phyloP scores from a whole-genome alignment of 73 alveolate genomes.

The Breviolum minutum region DNA sequence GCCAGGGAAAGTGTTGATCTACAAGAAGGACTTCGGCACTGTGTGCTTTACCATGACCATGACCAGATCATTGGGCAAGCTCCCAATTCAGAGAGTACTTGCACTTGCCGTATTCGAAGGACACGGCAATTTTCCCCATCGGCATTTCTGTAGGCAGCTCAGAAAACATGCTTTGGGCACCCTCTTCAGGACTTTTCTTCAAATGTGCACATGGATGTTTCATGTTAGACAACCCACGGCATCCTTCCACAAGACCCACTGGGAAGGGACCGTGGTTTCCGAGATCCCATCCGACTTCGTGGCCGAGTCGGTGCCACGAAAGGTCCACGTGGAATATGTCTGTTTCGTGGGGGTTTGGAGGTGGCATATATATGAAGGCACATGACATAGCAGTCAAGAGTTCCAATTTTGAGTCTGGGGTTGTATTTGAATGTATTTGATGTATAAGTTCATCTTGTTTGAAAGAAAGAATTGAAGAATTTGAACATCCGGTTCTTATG shows the following conservation, averaged over 20 bases:
- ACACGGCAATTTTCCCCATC: conserved; percentile 53
- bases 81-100: background rate
- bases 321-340: background rate
- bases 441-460: no score
- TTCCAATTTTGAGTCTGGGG: no score
- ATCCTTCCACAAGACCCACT: no score
- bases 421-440: no score
- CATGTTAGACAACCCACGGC: no score
- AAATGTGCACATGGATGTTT: no score
- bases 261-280: no score
- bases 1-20: conserved; percentile 60
- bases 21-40: conserved; percentile 6
- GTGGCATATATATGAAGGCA: no score
- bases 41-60: background rate
- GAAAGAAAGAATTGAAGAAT: no score
- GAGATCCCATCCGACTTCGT: conserved; percentile 75
- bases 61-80: no score
- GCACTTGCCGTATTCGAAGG: conserved; percentile 22
- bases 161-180: background rate
- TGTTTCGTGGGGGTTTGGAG: background rate
- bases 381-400: no score
- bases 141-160: conserved; percentile 51
- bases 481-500: no score
- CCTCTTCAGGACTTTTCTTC: background rate
- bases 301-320: conserved; percentile 35